Percentiles rank a stretch among this genome's conserved stretches.
phyloP scores from a whole-genome alignment of 2,329 filamentous ascomycete genomes.

The Xylaria arbuscula region DNA sequence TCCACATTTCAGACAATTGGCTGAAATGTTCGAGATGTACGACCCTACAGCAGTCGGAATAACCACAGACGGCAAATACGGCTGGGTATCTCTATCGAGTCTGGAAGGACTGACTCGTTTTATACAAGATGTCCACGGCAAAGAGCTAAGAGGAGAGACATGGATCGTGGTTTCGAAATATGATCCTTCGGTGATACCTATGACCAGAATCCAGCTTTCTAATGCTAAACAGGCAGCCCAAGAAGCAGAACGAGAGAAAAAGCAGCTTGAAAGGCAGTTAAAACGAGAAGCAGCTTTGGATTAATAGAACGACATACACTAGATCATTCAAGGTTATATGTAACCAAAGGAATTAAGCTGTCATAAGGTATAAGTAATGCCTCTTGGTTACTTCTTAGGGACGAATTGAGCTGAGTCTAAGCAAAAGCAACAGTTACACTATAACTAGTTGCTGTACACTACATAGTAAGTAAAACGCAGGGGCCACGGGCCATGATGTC shows the following conservation, averaged over 20 bases:
- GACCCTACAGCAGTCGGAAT: slow-evolving; percentile 29
- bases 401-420: not conserved
- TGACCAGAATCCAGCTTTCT: slow-evolving; percentile 3
- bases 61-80: slow-evolving; percentile 14
- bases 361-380: no score
- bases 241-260: slow-evolving; percentile 21
- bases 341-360: no score
- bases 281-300: slow-evolving; percentile 12
- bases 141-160: slow-evolving; percentile 19
- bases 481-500: no score
- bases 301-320: not conserved
- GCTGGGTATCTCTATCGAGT: slow-evolving; percentile 30
- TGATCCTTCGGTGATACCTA: slow-evolving; percentile 27
- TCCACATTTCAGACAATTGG: slow-evolving; percentile 8
- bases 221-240: slow-evolving; percentile 9
- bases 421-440: not conserved
- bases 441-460: not conserved
- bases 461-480: no score
- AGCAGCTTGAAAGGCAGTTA: slow-evolving; percentile 21
- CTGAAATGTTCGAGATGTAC: slow-evolving; percentile 21
- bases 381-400: no score
- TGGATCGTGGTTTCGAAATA: slow-evolving; percentile 29
- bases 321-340: no score
- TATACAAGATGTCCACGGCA: slow-evolving; percentile 15
- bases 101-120: slow-evolving; percentile 23